Percentiles rank a stretch among this genome's conserved stretches.
These are phyloP conservation scores for Chlamydomonas applanata DNA, from an alignment of 139 green algal genomes.

Conservation along the genomic window DNA sequence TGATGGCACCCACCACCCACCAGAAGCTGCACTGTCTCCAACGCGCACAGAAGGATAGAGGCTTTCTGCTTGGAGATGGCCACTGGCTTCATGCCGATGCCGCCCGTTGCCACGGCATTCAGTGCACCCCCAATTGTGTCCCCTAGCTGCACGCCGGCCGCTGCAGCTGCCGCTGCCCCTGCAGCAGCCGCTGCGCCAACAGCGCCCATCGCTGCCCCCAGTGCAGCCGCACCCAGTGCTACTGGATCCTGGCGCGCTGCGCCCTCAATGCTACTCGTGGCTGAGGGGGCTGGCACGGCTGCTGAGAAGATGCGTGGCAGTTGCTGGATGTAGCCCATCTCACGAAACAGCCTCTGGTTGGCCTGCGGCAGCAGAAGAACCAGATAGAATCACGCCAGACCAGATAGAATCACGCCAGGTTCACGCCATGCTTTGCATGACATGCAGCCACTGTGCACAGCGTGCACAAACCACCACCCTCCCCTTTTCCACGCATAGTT, in stretches of 20 bases:
- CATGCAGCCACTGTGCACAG: too few relatives aligned
- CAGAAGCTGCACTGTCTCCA: conserved; percentile 65
- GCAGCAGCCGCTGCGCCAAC: conserved; percentile 21
- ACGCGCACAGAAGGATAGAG: conserved; percentile 61
- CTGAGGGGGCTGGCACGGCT: conserved; percentile 2
- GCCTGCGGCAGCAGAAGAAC: conserved; percentile 18
- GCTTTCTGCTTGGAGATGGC: conserved; percentile 50
- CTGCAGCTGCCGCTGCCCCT: conserved; percentile 23
- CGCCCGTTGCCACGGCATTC: too few relatives aligned
- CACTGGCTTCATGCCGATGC: too few relatives aligned
- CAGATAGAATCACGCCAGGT: too few relatives aligned
- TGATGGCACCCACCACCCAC: too few relatives aligned
- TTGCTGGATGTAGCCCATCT: conserved; percentile 52
- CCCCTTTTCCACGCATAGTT: too few relatives aligned
- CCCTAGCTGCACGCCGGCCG: neutral
- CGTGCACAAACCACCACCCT: too few relatives aligned
- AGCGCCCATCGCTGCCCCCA: conserved; percentile 6
- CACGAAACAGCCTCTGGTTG: conserved; percentile 85
- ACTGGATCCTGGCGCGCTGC: neutral
- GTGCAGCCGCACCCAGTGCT: neutral
- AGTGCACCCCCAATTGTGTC: too few relatives aligned
- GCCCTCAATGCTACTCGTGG: neutral
- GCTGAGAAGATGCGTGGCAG: conserved; percentile 44
- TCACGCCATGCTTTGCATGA: too few relatives aligned
- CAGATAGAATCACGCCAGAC: too few relatives aligned